Base-by-base conservation (phyloP, 1,139 yeast genomes). In the Suhomyces guaymorum region DNA sequence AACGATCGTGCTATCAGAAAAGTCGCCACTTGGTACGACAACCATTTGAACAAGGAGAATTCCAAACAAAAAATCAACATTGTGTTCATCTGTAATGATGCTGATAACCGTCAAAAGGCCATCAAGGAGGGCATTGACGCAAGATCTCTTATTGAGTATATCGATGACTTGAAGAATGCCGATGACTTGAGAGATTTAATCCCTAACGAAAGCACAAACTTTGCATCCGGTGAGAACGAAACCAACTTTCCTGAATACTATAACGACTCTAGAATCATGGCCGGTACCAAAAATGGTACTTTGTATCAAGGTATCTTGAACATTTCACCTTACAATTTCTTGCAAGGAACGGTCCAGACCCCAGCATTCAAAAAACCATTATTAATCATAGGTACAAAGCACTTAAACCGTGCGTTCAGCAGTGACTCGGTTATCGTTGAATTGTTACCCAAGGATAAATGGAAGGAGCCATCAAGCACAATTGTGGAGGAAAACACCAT, bases 351-450 rank as follows among this genome's bases (percentile, higher is more conserved):
- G 1, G 84, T 94, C 5, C 75, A 78, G 35, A 78, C 86, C 2
- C 69, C 82, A 1, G 78, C 86, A 1, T 83, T 88, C 54, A 82
- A 87, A 32, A 84, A 82, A 53, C 97, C 97, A 1, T 71, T 94
- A 32, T 67, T 90, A 26, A 70, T 94, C 24, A 63, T 84, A 13
- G 99, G 98, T 0, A 75, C 92, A 30, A 87, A 85, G 50, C 81
- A 82, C 55, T 66, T 92, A 48, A 94, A 94, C 57, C 78, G 99
- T 57, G 87, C 94, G 0, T 89, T 92, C 61, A 87, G 87, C 50
- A 90, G 96, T 22, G 99, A 94, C 54, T 77, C 81, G 14, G 97
- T 94, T 11, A 86, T 89, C 33, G 89, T 94, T 5, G 97, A 94
- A 61, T 67, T 94, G 28, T 68, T 94, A 32, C 97, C 97, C 2